phyloP scores from a whole-genome alignment of 192 early-diverging fungal species.

The Allomyces arbusculus region DNA sequence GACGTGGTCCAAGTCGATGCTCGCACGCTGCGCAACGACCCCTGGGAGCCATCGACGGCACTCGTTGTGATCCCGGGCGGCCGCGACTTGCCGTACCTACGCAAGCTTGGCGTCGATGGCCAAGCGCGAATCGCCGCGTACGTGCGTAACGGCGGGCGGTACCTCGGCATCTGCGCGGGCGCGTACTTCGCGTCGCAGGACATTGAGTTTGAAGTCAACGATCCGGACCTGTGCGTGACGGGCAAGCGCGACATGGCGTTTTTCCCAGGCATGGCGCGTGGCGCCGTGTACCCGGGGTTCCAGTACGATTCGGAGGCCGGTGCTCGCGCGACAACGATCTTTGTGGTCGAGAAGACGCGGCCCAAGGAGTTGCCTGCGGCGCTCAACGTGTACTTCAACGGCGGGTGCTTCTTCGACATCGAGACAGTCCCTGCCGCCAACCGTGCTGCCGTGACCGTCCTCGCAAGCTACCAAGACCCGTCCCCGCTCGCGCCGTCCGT shows the following conservation, averaged over 20 bases:
- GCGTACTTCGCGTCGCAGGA: constrained; percentile 53
- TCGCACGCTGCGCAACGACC: constrained; percentile 41
- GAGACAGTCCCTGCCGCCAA: background rate
- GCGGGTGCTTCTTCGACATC: constrained; percentile 19
- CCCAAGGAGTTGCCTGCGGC: background rate
- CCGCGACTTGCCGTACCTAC: constrained; percentile 59
- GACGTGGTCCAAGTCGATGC: constrained; percentile 75
- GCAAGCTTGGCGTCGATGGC: constrained; percentile 38
- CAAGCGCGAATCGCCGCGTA: constrained; percentile 42
- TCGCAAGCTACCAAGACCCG: background rate
- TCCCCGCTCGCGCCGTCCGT: background rate
- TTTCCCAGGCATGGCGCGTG: constrained; percentile 42
- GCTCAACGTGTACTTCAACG: constrained; percentile 18
- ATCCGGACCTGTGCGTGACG: constrained; percentile 34
- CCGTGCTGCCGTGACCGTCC: background rate
- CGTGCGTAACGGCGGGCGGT: constrained; percentile 57
- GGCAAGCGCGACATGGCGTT: constrained; percentile 56
- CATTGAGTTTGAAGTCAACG: constrained; percentile 59
- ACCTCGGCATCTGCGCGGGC: constrained; percentile 84
- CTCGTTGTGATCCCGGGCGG: constrained; percentile 81
- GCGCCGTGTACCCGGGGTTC: constrained; percentile 62
- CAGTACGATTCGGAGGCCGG: constrained; percentile 63
- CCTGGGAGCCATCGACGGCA: constrained; percentile 75
- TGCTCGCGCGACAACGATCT: constrained; percentile 35
- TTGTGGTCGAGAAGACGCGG: constrained; percentile 9